Conservation (phyloP, 805 yeast genomes). For the Lipomyces mesembrius region DNA sequence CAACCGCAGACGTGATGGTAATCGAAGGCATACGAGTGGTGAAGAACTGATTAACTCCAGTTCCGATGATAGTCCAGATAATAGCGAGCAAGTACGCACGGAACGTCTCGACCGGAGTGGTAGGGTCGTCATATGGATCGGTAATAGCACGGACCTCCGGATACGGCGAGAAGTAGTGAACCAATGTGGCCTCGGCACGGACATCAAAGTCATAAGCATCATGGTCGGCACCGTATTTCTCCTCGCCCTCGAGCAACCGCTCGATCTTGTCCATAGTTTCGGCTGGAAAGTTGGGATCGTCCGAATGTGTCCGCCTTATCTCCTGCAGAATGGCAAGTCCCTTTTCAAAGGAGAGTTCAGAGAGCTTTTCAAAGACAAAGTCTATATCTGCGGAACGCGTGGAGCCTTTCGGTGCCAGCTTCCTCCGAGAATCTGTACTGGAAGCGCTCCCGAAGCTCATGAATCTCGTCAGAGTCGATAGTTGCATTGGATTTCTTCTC, state of each 20-base stretch:
- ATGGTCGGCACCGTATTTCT: not conserved
- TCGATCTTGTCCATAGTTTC: constrained; percentile 45
- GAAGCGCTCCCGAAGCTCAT: constrained; percentile 9
- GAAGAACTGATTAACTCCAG: constrained; percentile 63
- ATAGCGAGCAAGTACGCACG: constrained; percentile 61
- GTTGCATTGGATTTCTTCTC: constrained; percentile 1
- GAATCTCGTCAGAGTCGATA: not conserved
- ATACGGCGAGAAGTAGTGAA: constrained; percentile 56
- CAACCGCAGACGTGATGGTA: constrained; percentile 60
- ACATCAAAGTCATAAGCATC: constrained; percentile 42
- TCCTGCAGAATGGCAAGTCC: constrained; percentile 48
- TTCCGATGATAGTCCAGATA: constrained; percentile 59
- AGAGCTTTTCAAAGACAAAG: constrained; percentile 46
- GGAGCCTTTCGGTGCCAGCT: constrained; percentile 4
- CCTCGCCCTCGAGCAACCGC: constrained; percentile 11
- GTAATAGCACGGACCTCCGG: constrained; percentile 69
- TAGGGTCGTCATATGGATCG: constrained; percentile 59
- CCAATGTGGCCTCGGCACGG: constrained; percentile 52
- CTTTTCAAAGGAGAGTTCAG: constrained; percentile 1
- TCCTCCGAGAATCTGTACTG: constrained; percentile 5
- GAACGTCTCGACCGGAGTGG: constrained; percentile 56
- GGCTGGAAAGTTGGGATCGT: constrained; percentile 53
- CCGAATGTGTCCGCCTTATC: constrained; percentile 47
- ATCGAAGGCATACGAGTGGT: constrained; percentile 61
- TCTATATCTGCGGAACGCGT: constrained; percentile 58